Conservation (phyloP, 2,329 filamentous ascomycete species). For the Ophioceras dolichostomum region DNA sequence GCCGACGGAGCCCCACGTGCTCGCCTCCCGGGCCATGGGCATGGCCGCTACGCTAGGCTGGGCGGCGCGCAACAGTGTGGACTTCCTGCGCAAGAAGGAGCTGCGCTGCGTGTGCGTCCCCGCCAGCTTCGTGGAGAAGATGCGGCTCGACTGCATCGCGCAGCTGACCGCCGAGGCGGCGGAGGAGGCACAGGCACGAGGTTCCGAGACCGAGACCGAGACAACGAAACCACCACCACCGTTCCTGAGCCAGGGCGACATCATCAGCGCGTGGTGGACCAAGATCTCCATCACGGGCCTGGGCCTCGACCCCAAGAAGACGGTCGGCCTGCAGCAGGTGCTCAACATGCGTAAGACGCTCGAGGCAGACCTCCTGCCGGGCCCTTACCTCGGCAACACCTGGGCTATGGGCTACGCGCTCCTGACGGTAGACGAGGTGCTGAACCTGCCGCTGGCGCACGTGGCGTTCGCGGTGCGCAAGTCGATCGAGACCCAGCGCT, state of each 20-base stretch:
- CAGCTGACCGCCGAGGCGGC: constrained; percentile 10
- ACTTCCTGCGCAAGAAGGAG: constrained; percentile 15
- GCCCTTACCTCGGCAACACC: constrained; percentile 16
- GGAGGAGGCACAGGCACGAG: too few relatives aligned
- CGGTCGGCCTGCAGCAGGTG: too few relatives aligned
- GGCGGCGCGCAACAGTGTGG: constrained; percentile 13
- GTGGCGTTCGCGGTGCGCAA: constrained; percentile 14
- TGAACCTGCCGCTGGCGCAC: constrained; percentile 16
- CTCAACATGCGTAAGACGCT: too few relatives aligned
- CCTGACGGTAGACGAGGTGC: constrained; percentile 11
- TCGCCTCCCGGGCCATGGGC: constrained; percentile 8
- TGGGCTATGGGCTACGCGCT: constrained; percentile 13
- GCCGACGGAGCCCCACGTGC: constrained; percentile 9
- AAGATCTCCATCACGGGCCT: too few relatives aligned
- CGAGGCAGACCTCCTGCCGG: constrained; percentile 11
- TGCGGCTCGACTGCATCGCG: constrained; percentile 13
- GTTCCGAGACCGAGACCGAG: too few relatives aligned
- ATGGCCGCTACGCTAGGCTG: constrained; percentile 11
- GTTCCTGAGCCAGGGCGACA: constrained; percentile 24
- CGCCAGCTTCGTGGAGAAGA: constrained; percentile 9
- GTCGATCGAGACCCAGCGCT: constrained; percentile 17
- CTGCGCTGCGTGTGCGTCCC: constrained; percentile 23
- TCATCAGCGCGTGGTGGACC: constrained; percentile 23
- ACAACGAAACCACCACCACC: too few relatives aligned
- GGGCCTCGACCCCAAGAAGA: too few relatives aligned